Conservation (phyloP, 1,139 yeast genomes). For the Meyerozyma guilliermondii region DNA sequence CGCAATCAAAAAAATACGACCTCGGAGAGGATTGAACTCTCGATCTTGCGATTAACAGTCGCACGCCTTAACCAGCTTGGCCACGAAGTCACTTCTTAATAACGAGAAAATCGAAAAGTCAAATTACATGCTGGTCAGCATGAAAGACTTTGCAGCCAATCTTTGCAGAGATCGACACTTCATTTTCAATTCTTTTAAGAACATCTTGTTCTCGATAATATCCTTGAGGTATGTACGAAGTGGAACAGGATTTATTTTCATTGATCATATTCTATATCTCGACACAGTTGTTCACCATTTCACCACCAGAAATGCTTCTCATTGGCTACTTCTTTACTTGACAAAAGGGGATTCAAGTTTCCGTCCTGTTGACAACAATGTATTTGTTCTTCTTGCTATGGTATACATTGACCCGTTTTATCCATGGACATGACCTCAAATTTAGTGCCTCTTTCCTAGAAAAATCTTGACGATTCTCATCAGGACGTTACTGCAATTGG, state of each 20-base stretch:
- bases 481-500: slow-evolving; percentile 57
- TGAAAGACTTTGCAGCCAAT: too few species aligned
- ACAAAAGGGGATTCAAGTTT: too few species aligned
- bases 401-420: slow-evolving; percentile 50
- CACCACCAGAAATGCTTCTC: too few species aligned
- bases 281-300: too few species aligned
- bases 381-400: slow-evolving; percentile 45
- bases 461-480: slow-evolving; percentile 48
- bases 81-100: slow-evolving; percentile 6
- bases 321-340: too few species aligned
- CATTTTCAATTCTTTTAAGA: too few species aligned
- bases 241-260: too few species aligned
- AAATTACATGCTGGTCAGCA: neutral
- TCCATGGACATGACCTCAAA: slow-evolving; percentile 47
- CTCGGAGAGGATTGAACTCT: slow-evolving; percentile 5
- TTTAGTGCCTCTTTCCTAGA: slow-evolving; percentile 41
- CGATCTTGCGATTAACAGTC: slow-evolving; percentile 9
- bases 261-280: too few species aligned
- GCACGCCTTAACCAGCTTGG: slow-evolving; percentile 9
- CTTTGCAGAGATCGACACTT: too few species aligned
- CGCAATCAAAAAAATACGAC: neutral
- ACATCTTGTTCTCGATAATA: too few species aligned
- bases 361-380: slow-evolving; percentile 37
- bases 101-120: neutral
- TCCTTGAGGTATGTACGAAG: too few species aligned